Evolutionary conservation across 306 rosid species (phyloP).

Genomic region (Quercus rubra): DNA sequence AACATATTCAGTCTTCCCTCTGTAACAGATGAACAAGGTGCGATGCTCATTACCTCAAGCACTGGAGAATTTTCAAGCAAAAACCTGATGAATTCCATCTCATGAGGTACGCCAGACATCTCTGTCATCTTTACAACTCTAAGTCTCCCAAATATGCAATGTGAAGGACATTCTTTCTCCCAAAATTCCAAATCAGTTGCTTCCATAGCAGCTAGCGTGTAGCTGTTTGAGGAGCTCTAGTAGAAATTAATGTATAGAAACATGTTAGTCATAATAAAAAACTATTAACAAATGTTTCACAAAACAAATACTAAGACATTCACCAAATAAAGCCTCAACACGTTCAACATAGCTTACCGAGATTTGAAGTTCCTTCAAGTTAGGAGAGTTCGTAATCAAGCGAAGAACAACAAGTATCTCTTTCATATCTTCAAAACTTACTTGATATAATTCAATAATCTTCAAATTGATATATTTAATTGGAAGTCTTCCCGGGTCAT

Average conservation of each 20-base stretch:
- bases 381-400: conserved; percentile 80
- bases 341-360: conserved; percentile 54
- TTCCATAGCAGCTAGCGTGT: conserved; percentile 39
- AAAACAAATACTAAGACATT: neutral
- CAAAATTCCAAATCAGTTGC: conserved; percentile 70
- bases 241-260: conserved; percentile 12
- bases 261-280: neutral
- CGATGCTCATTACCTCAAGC: conserved; percentile 61
- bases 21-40: conserved; percentile 41
- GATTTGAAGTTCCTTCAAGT: conserved; percentile 73
- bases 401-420: conserved; percentile 84
- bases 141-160: conserved; percentile 44
- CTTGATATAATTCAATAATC: conserved; percentile 75
- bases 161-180: conserved; percentile 50
- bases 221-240: conserved; percentile 71
- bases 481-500: conserved; percentile 38
- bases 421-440: conserved; percentile 86
- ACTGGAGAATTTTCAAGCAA: conserved; percentile 63
- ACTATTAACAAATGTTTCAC: conserved; percentile 5
- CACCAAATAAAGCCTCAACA: neutral
- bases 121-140: conserved; percentile 66
- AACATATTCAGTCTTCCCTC: conserved; percentile 53
- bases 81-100: conserved; percentile 71
- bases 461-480: conserved; percentile 54
- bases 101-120: conserved; percentile 73